phyloP scores from a whole-genome alignment of 805 yeast species.

The Zygotorulaspora florentina region DNA sequence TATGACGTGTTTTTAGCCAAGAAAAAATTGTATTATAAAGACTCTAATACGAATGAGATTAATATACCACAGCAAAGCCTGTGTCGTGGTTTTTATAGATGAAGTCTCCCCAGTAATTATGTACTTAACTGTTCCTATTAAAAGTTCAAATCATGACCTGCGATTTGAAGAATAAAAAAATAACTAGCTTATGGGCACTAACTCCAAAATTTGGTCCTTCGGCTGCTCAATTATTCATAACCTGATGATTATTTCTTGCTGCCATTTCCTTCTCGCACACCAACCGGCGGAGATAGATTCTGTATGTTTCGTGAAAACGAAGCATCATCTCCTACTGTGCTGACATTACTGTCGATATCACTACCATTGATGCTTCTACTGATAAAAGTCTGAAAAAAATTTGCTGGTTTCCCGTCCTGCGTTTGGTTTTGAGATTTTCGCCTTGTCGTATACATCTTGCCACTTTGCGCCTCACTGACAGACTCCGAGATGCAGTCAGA shows the following conservation, averaged over 20 bases:
- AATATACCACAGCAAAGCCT: no score
- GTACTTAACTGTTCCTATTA: no score
- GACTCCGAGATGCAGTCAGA: conserved; percentile 2
- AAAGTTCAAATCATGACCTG: no score
- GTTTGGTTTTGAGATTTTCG: not conserved
- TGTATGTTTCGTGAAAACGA: conserved; percentile 18
- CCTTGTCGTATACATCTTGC: conserved; percentile 4
- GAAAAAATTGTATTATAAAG: no score
- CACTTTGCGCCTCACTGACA: conserved; percentile 3
- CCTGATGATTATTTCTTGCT: conserved; percentile 5
- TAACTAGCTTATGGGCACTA: no score
- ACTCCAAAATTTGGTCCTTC: no score
- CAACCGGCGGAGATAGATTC: conserved; percentile 18
- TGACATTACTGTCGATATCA: conserved; percentile 27
- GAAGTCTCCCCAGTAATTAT: no score
- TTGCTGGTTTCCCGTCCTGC: conserved; percentile 3
- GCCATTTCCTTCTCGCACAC: conserved; percentile 8
- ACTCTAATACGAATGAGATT: no score
- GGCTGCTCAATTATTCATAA: no score
- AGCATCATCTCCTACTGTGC: conserved; percentile 30
- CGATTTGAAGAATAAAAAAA: no score
- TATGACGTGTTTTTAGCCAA: no score
- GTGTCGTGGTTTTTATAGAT: no score
- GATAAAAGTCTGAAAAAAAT: conserved; percentile 2
- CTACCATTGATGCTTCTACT: conserved; percentile 6